Evolutionary conservation across 2,329 filamentous ascomycete species (phyloP).

Genomic region (Dactylellina leptospora): DNA sequence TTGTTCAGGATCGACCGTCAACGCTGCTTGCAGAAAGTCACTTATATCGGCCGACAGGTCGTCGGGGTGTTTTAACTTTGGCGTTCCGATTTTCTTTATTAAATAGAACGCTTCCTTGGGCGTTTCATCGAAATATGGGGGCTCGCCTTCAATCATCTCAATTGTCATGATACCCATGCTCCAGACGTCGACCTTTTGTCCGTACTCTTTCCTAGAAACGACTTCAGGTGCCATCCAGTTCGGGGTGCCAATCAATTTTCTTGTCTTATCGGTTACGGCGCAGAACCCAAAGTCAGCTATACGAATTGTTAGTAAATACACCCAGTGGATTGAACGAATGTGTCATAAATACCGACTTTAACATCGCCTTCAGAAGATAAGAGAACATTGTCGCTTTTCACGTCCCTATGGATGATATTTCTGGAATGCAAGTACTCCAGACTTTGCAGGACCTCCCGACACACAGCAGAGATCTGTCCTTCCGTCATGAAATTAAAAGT

Average conservation of each 20-base stretch:
- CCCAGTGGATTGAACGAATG: neutral
- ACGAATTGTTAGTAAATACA: slow-evolving; percentile 58
- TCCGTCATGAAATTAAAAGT: slow-evolving; percentile 99
- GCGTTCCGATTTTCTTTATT: slow-evolving; percentile 96
- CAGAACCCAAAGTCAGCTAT: slow-evolving; percentile 97
- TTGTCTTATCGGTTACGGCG: slow-evolving; percentile 94
- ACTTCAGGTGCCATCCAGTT: slow-evolving; percentile 99
- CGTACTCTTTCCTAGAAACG: slow-evolving; percentile 96
- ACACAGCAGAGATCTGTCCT: slow-evolving; percentile 94
- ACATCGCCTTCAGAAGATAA: slow-evolving; percentile 94
- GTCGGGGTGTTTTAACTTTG: slow-evolving; percentile 91
- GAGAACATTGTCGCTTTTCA: slow-evolving; percentile 98
- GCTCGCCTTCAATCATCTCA: slow-evolving; percentile 99
- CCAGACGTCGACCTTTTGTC: slow-evolving; percentile 98
- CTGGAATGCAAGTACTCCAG: slow-evolving; percentile 96
- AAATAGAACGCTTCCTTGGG: slow-evolving; percentile 91
- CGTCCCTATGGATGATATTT: slow-evolving; percentile 96
- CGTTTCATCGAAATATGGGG: slow-evolving; percentile 94
- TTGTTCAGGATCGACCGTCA: slow-evolving; percentile 98
- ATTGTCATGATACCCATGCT: slow-evolving; percentile 99
- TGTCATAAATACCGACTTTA: slow-evolving; percentile 76
- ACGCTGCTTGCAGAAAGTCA: slow-evolving; percentile 89
- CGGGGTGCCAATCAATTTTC: slow-evolving; percentile 98
- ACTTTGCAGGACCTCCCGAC: slow-evolving; percentile 87
- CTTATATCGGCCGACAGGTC: slow-evolving; percentile 81